These are phyloP conservation scores for Pistacia integerrima DNA, from an alignment of 345 rosid genomes.

Conservation along the genomic window DNA sequence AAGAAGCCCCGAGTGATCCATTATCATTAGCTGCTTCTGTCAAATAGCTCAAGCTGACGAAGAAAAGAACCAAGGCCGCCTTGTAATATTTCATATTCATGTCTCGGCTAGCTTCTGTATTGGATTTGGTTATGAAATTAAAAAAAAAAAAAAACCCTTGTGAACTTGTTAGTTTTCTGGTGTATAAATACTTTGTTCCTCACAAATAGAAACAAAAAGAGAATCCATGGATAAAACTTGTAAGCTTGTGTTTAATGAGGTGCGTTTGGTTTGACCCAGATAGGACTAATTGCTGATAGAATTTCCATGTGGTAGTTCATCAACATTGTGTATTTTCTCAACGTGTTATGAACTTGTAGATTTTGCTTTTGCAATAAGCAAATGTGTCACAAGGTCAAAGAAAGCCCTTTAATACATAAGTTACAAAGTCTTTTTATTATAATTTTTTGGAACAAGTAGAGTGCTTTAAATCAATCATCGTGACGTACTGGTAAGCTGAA, in stretches of 20 bases:
- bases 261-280: conserved; percentile 48
- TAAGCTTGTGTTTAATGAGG: conserved; percentile 24
- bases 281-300: background rate
- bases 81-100: conserved; percentile 18
- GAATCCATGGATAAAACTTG: conserved; percentile 38
- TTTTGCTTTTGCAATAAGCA: conserved; percentile 32
- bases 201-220: background rate
- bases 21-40: conserved; percentile 30
- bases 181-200: conserved; percentile 15
- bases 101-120: background rate
- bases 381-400: conserved; percentile 19
- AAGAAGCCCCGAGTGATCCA: conserved; percentile 54
- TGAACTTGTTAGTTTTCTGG: background rate
- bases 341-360: conserved; percentile 20
- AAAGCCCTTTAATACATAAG: background rate
- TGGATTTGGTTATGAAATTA: background rate
- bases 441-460: background rate
- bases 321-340: conserved; percentile 32
- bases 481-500: background rate
- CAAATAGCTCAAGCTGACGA: conserved; percentile 9
- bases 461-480: background rate
- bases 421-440: background rate
- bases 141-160: background rate
- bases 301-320: conserved; percentile 38
- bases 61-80: conserved; percentile 20